Conservation (phyloP, 2,329 filamentous ascomycete species). For the Pseudogymnoascus sp. region DNA sequence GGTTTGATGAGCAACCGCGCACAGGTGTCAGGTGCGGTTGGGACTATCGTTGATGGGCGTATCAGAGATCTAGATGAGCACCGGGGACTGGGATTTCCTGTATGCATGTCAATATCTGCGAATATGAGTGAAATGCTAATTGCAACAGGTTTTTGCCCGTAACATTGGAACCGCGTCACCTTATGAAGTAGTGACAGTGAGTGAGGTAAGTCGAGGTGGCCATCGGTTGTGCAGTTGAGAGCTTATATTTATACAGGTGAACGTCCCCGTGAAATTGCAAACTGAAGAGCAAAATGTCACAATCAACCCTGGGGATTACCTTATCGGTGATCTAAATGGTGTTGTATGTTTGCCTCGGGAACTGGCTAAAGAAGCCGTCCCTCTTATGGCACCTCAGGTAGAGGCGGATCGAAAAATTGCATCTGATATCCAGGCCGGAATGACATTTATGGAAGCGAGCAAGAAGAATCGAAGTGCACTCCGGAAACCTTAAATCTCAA, state of each 20-base stretch:
- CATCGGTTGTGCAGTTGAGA: not conserved
- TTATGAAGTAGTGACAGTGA: conserved; percentile 25
- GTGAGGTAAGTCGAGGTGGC: conserved; percentile 14
- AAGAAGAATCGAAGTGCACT: not conserved
- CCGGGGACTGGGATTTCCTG: conserved; percentile 39
- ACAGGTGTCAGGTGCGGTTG: conserved; percentile 36
- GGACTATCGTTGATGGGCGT: conserved; percentile 44
- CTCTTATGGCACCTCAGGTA: not conserved
- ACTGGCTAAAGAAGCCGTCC: conserved; percentile 12
- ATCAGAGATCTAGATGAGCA: conserved; percentile 47
- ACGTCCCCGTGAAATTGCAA: conserved; percentile 27
- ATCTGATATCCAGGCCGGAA: not conserved
- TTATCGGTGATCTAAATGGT: conserved; percentile 32
- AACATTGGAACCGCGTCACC: conserved; percentile 29
- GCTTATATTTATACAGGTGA: conserved; percentile 18
- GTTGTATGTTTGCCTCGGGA: conserved; percentile 29
- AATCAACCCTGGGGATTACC: conserved; percentile 31
- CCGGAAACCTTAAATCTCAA: not conserved
- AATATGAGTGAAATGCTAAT: not conserved
- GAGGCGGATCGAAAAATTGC: not conserved
- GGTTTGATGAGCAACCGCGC: conserved; percentile 45
- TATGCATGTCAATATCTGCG: conserved; percentile 17
- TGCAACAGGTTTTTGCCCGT: conserved; percentile 20
- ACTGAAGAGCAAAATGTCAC: conserved; percentile 25
- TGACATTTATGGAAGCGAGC: conserved; percentile 3